These are phyloP conservation scores for Fusarium robinianum DNA, from an alignment of 2,329 filamentous ascomycete genomes.

Conservation along the genomic window DNA sequence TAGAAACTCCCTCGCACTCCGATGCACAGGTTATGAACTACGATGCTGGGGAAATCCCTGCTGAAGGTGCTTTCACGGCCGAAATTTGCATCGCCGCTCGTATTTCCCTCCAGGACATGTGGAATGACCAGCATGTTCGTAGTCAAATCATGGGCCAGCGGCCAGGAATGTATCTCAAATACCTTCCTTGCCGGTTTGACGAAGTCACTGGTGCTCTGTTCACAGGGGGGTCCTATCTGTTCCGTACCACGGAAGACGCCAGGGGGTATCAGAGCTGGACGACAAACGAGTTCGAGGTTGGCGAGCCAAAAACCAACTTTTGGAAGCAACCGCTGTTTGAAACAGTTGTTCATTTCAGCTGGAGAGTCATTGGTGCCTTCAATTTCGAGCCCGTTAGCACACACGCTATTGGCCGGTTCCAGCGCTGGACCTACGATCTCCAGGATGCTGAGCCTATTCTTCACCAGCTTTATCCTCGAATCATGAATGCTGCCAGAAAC, in stretches of 20 bases:
- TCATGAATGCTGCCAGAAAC: slow-evolving; percentile 22
- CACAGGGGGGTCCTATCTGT: slow-evolving; percentile 25
- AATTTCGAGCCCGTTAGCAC: slow-evolving; percentile 19
- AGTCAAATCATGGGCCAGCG: slow-evolving; percentile 26
- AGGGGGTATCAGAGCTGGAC: slow-evolving; percentile 24
- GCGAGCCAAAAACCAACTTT: slow-evolving; percentile 25
- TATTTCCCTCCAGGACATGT: slow-evolving; percentile 22
- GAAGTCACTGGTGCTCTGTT: slow-evolving; percentile 24
- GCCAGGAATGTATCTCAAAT: slow-evolving; percentile 30
- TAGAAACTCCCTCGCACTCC: too few species aligned
- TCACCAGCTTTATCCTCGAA: slow-evolving; percentile 24
- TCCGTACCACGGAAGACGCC: slow-evolving; percentile 20
- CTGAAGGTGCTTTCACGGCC: slow-evolving; percentile 22
- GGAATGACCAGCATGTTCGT: slow-evolving; percentile 20
- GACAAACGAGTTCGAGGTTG: slow-evolving; percentile 28
- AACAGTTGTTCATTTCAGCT: slow-evolving; percentile 13
- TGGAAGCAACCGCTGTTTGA: slow-evolving; percentile 31
- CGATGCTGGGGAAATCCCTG: slow-evolving; percentile 9
- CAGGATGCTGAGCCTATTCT: slow-evolving; percentile 15
- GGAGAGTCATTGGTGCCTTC: slow-evolving; percentile 27
- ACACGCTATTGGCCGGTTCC: slow-evolving; percentile 23
- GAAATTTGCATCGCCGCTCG: slow-evolving; percentile 21
- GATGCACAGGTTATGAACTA: too few species aligned
- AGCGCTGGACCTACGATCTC: slow-evolving; percentile 25
- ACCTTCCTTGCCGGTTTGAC: slow-evolving; percentile 20